Conservation (phyloP, 202 grass and related monocot genomes). For the Zizania palustris region DNA sequence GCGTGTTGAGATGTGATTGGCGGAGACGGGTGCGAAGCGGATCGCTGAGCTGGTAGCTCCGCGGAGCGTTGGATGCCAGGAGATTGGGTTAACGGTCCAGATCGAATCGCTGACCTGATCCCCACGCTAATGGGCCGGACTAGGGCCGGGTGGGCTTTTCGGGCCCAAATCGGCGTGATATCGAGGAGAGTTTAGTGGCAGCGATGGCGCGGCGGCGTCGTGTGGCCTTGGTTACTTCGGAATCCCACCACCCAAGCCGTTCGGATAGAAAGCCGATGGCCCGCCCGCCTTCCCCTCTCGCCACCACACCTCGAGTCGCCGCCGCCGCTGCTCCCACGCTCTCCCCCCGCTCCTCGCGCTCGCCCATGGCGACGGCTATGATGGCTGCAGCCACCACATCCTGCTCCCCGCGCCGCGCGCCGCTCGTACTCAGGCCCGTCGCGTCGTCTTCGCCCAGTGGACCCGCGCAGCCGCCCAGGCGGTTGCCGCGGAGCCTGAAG, state of each 20-base stretch:
- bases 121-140: no score
- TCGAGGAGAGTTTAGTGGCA: conserved; percentile 2
- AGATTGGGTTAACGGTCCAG: neutral
- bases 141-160: neutral
- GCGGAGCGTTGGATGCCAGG: neutral
- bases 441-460: conserved; percentile 48
- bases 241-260: conserved; percentile 33
- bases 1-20: conserved; percentile 39
- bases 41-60: conserved; percentile 42
- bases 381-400: conserved; percentile 61
- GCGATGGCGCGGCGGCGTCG: conserved; percentile 36
- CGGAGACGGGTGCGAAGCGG: neutral
- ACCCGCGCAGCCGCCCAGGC: conserved; percentile 20
- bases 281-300: neutral
- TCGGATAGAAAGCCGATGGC: conserved; percentile 52
- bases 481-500: conserved; percentile 10
- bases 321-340: neutral
- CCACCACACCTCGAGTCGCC: conserved; percentile 8
- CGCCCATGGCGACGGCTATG: conserved; percentile 63
- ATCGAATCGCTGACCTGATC: no score
- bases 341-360: no score
- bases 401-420: conserved; percentile 39
- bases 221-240: conserved; percentile 35
- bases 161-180: neutral
- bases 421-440: conserved; percentile 40